phyloP scores from a whole-genome alignment of 768 basidiomycete species.

The Clathrus columnatus region DNA sequence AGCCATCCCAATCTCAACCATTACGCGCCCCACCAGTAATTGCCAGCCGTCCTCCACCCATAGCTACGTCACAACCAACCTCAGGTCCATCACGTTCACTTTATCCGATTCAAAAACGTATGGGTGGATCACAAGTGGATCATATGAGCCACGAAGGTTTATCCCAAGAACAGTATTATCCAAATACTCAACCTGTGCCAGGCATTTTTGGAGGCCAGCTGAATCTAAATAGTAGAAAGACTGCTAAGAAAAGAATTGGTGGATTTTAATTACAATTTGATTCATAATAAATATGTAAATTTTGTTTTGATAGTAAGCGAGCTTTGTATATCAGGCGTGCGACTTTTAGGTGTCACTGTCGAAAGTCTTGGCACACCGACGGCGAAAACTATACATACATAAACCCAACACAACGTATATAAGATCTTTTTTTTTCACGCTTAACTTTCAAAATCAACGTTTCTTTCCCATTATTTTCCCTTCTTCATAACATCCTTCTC shows the following conservation, averaged over 20 bases:
- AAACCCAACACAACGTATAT: no score
- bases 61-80: conserved; percentile 6
- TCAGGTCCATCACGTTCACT: background rate
- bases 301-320: background rate
- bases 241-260: conserved; percentile 57
- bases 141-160: background rate
- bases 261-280: conserved; percentile 50
- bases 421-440: background rate
- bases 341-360: background rate
- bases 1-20: background rate
- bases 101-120: background rate
- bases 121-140: background rate
- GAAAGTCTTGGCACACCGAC: background rate
- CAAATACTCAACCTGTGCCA: conserved; percentile 63
- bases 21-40: conserved; percentile 15
- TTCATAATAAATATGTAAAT: conserved; percentile 8
- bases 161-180: conserved; percentile 30
- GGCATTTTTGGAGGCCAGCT: conserved; percentile 58
- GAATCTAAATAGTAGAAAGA: conserved; percentile 41
- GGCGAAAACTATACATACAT: background rate
- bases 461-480: background rate
- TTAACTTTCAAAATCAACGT: background rate
- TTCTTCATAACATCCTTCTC: background rate
- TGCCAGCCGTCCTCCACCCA: conserved; percentile 13
- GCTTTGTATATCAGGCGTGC: conserved; percentile 4